These are phyloP conservation scores for Termitomyces sp. DNA, from an alignment of 768 basidiomycete species.

Conservation along the genomic window DNA sequence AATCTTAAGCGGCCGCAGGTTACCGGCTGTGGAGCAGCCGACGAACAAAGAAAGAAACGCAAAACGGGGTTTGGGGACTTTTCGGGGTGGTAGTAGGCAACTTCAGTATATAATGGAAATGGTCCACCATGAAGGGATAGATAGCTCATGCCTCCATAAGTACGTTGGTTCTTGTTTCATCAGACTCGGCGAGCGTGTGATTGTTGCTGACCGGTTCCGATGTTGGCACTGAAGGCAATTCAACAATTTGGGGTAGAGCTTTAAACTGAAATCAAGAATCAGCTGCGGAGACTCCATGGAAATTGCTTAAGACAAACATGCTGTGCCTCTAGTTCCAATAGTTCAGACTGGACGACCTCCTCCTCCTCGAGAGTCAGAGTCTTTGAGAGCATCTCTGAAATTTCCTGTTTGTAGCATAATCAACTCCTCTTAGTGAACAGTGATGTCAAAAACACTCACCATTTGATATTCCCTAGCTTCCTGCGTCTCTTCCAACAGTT, in stretches of 20 bases:
- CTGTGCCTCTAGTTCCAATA: conserved; percentile 61
- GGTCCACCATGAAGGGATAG: too few species aligned
- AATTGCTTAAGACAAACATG: conserved; percentile 34
- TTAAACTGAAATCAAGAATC: conserved; percentile 21
- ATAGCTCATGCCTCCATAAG: conserved; percentile 28
- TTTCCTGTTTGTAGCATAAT: conserved; percentile 58
- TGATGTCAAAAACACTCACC: conserved; percentile 31
- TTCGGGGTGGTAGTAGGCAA: conserved; percentile 57
- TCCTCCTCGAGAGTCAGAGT: conserved; percentile 86
- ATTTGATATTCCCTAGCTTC: conserved; percentile 91
- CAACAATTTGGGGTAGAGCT: conserved; percentile 21
- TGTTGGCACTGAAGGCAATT: conserved; percentile 52
- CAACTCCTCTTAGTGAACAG: neutral
- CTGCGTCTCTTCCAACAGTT: conserved; percentile 84
- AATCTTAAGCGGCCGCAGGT: conserved; percentile 43
- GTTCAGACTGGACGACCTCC: conserved; percentile 85
- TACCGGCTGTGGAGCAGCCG: conserved; percentile 15
- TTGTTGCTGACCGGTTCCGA: conserved; percentile 30
- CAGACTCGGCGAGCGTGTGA: conserved; percentile 11
- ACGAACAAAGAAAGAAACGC: conserved; percentile 73
- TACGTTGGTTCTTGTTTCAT: conserved; percentile 19
- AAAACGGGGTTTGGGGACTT: conserved; percentile 90
- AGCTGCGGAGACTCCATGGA: neutral
- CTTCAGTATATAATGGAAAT: neutral
- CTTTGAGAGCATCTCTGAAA: conserved; percentile 80